A percentile compares a stretch with the other conserved stretches of the same genome.
Evolutionary conservation across 805 yeast genomes (phyloP).

Genomic region (Schizosaccharomyces japonicus): DNA sequence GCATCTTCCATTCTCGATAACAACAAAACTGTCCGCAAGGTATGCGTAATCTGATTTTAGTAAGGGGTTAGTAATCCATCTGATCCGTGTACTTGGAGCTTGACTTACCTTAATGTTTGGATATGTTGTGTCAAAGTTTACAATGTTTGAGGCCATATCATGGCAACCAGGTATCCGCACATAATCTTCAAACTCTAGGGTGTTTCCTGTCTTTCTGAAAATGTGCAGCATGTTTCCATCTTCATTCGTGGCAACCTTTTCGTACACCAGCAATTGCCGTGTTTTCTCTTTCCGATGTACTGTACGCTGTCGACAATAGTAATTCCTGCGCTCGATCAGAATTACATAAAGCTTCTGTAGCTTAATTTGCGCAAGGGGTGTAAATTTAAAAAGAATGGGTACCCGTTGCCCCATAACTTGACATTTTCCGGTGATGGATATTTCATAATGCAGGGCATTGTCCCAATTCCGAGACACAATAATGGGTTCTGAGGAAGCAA

Average conservation of each 20-base stretch:
- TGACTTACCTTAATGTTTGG: slow-evolving; percentile 56
- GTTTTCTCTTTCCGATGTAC: slow-evolving; percentile 86
- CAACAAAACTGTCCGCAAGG: not conserved
- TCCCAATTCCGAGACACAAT: slow-evolving; percentile 85
- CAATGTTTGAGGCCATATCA: slow-evolving; percentile 16
- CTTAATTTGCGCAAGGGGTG: slow-evolving; percentile 69
- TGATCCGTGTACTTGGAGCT: no score
- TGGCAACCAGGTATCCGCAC: slow-evolving; percentile 40
- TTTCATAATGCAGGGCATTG: slow-evolving; percentile 68
- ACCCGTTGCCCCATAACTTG: slow-evolving; percentile 60
- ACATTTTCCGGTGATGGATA: slow-evolving; percentile 71
- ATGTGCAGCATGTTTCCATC: slow-evolving; percentile 21
- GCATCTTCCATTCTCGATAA: slow-evolving; percentile 30
- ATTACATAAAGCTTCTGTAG: slow-evolving; percentile 69
- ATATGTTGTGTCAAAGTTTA: slow-evolving; percentile 69
- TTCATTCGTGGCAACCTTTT: slow-evolving; percentile 28
- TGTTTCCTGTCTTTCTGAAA: slow-evolving; percentile 14
- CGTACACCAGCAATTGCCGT: slow-evolving; percentile 54
- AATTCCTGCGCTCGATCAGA: slow-evolving; percentile 73
- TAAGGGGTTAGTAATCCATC: slow-evolving; percentile 93
- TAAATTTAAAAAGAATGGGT: slow-evolving; percentile 62
- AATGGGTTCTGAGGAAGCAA: slow-evolving; percentile 83
- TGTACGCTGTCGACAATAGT: slow-evolving; percentile 60
- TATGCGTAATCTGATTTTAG: slow-evolving; percentile 39
- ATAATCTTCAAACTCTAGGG: slow-evolving; percentile 59